Conservation (phyloP, 352 stramenopile genomes). For the Pythium plurisporium region DNA sequence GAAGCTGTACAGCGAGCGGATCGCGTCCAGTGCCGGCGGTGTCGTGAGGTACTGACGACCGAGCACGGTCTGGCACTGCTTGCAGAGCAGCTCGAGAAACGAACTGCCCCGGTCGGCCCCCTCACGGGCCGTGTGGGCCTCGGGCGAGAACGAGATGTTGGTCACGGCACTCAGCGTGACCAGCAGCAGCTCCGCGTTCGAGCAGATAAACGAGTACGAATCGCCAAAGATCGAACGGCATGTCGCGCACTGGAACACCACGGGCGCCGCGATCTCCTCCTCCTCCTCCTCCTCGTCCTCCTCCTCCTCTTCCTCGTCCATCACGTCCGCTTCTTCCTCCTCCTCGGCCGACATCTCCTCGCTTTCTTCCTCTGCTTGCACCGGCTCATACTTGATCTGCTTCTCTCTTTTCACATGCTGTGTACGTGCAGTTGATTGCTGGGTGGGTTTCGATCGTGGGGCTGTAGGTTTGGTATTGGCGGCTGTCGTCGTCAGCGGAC, state of each 20-base stretch:
- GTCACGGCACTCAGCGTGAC: conserved; percentile 71
- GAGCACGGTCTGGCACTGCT: conserved; percentile 76
- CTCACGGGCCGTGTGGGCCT: conserved; percentile 49
- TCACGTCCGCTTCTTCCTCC: conserved; percentile 1
- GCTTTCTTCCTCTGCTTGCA: conserved; percentile 10
- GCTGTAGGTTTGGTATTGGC: conserved; percentile 2
- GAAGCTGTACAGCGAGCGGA: conserved; percentile 72
- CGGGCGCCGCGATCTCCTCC: conserved; percentile 51
- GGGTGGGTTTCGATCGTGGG: too few relatives aligned
- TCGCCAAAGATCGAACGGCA: conserved; percentile 82
- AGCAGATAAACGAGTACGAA: conserved; percentile 76
- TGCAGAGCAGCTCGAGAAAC: conserved; percentile 73
- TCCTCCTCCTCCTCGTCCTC: conserved; percentile 41
- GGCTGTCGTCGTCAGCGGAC: background rate
- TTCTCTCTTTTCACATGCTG: conserved; percentile 9
- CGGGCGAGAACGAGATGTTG: conserved; percentile 43
- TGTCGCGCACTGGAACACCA: conserved; percentile 83
- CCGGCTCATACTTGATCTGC: conserved; percentile 7
- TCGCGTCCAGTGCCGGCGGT: conserved; percentile 45
- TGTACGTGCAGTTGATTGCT: too few relatives aligned
- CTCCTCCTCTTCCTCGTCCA: conserved; percentile 19
- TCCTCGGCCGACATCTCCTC: conserved; percentile 32
- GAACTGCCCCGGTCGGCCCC: conserved; percentile 57
- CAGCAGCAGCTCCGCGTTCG: conserved; percentile 65
- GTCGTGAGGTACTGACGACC: conserved; percentile 78